These are phyloP conservation scores for Leishmania tropica DNA, from an alignment of 208 protist genomes.

Conservation along the genomic window DNA sequence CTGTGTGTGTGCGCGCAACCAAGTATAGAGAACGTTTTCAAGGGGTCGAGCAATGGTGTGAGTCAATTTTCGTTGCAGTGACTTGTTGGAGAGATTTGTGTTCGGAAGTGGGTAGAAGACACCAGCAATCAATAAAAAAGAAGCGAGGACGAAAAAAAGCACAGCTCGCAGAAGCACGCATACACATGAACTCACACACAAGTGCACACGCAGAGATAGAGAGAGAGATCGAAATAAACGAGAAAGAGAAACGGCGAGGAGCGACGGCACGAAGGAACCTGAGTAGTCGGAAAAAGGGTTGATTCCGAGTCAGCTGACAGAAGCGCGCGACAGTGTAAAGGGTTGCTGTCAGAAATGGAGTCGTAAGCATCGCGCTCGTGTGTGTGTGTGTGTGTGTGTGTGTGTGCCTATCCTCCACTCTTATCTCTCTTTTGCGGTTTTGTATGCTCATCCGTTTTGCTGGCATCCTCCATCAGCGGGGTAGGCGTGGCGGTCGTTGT, in stretches of 20 bases:
- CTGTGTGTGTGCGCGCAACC: not conserved
- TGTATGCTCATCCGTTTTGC: not conserved
- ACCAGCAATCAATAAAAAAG: constrained; percentile 10
- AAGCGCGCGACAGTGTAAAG: not conserved
- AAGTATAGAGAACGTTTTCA: not conserved
- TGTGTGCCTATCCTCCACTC: not conserved
- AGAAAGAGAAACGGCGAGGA: constrained; percentile 7
- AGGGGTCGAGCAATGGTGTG: too few species aligned
- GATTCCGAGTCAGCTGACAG: not conserved
- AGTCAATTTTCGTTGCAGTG: not conserved
- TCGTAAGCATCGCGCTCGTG: not conserved
- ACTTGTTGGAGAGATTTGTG: not conserved
- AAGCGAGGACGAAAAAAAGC: constrained; percentile 11
- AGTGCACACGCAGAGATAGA: not conserved
- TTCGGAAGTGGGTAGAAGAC: not conserved
- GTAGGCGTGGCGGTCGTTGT: not conserved
- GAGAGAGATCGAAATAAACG: constrained; percentile 4
- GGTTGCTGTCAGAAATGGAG: not conserved
- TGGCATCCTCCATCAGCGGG: not conserved
- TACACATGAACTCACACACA: constrained; percentile 10
- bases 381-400: too few species aligned
- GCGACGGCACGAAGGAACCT: constrained; percentile 4
- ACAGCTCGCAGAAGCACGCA: constrained; percentile 1
- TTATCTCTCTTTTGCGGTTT: not conserved
- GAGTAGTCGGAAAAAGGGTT: not conserved